These are phyloP conservation scores for Pueraria montana DNA, from an alignment of 306 rosid species.

Conservation along the genomic window DNA sequence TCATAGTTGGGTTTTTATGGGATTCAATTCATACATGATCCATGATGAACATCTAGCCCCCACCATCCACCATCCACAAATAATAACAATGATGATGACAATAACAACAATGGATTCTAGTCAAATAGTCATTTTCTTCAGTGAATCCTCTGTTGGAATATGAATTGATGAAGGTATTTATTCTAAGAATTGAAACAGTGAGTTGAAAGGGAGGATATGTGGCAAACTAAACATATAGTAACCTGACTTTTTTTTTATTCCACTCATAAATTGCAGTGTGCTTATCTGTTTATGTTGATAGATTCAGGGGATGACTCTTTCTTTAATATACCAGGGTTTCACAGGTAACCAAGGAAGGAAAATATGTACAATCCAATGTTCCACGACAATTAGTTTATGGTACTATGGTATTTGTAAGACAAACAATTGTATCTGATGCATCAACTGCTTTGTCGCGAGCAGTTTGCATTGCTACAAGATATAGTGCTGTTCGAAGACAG, in stretches of 20 bases:
- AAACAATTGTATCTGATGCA: slow-evolving; percentile 93
- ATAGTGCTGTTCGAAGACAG: slow-evolving; percentile 96
- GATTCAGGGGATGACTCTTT: slow-evolving; percentile 36
- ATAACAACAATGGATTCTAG: neutral
- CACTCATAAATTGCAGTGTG: slow-evolving; percentile 6
- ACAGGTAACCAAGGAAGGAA: slow-evolving; percentile 92
- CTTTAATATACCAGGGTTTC: slow-evolving; percentile 76
- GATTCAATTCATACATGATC: slow-evolving; percentile 34
- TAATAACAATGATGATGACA: neutral
- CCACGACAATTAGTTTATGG: slow-evolving; percentile 96
- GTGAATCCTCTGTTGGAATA: slow-evolving; percentile 25
- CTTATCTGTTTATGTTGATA: slow-evolving; percentile 28
- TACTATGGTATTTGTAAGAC: slow-evolving; percentile 95
- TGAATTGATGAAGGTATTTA: slow-evolving; percentile 13
- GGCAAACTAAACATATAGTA: slow-evolving; percentile 2
- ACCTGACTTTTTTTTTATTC: neutral
- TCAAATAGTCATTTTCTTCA: neutral
- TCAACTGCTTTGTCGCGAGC: slow-evolving; percentile 90
- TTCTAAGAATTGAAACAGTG: slow-evolving; percentile 12
- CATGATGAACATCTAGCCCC: slow-evolving; percentile 14
- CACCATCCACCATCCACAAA: neutral
- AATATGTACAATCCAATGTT: slow-evolving; percentile 83
- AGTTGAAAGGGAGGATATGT: slow-evolving; percentile 28
- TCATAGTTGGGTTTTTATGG: slow-evolving; percentile 29
- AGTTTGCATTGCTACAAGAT: slow-evolving; percentile 97